These are phyloP conservation scores for Trichoderma koningiopsis DNA, from an alignment of 2,329 filamentous ascomycete genomes.

Conservation along the genomic window DNA sequence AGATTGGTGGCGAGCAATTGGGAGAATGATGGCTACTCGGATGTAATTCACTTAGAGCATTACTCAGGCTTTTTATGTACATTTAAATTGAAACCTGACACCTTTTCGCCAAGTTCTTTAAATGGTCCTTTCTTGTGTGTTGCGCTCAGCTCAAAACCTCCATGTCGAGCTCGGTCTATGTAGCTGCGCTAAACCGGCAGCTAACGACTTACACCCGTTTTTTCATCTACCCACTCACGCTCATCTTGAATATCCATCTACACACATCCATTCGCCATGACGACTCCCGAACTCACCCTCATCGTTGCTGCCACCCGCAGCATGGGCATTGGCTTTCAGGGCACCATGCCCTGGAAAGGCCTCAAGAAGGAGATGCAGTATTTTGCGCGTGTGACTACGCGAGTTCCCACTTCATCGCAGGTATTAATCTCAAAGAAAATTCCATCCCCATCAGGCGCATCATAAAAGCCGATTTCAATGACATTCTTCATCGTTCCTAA, in stretches of 20 bases:
- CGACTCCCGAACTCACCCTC: slow-evolving; percentile 70
- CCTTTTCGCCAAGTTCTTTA: no score
- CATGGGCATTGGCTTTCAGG: slow-evolving; percentile 84
- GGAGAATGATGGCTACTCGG: background rate
- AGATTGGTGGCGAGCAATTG: background rate
- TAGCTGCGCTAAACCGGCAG: background rate
- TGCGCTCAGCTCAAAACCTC: background rate
- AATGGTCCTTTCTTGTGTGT: no score
- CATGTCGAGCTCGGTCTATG: background rate
- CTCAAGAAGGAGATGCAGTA: slow-evolving; percentile 92
- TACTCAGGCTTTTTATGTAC: background rate
- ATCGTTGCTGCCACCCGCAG: slow-evolving; percentile 89
- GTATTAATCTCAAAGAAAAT: slow-evolving; percentile 32
- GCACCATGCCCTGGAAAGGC: slow-evolving; percentile 84
- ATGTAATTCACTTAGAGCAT: background rate
- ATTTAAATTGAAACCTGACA: no score
- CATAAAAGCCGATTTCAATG: background rate
- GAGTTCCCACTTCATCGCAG: slow-evolving; percentile 47
- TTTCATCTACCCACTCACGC: background rate
- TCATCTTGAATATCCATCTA: background rate
- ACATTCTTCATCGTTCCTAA: no score
- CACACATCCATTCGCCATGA: slow-evolving; percentile 33
- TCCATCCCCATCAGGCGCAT: background rate
- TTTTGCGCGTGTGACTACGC: slow-evolving; percentile 86
- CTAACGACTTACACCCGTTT: slow-evolving; percentile 5